Conservation (phyloP, 768 basidiomycete genomes). For the Suillus ampliporus region DNA sequence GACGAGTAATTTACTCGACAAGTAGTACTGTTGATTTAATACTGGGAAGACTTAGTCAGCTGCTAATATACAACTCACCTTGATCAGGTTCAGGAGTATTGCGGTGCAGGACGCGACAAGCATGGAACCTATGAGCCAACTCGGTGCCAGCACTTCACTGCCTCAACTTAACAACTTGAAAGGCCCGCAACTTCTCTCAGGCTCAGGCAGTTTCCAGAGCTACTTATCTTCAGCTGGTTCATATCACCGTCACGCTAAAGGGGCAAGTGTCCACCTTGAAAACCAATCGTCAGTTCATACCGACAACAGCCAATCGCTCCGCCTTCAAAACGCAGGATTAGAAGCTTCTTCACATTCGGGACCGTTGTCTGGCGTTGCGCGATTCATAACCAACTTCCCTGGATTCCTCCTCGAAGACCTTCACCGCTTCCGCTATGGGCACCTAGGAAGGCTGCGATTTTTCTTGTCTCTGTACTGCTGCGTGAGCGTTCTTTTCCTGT, state of each 20-base stretch:
- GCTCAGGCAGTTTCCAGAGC: constrained; percentile 50
- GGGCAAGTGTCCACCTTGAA: constrained; percentile 28
- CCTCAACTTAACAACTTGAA: not conserved
- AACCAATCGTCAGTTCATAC: constrained; percentile 11
- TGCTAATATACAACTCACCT: not conserved
- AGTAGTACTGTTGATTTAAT: not conserved
- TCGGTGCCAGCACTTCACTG: constrained; percentile 1
- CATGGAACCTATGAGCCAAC: not conserved
- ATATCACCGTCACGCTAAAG: constrained; percentile 39
- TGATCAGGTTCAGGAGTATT: not conserved
- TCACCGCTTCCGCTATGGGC: constrained; percentile 27
- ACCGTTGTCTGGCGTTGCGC: constrained; percentile 30
- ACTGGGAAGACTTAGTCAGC: constrained; percentile 6
- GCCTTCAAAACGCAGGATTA: constrained; percentile 10
- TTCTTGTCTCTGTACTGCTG: constrained; percentile 46
- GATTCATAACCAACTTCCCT: constrained; percentile 31
- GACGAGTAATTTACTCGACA: constrained; percentile 53
- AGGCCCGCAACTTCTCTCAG: constrained; percentile 17
- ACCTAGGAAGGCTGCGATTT: constrained; percentile 37
- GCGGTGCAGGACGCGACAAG: not conserved
- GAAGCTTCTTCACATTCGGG: constrained; percentile 19
- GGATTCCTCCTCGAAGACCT: constrained; percentile 34
- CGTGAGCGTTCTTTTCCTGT: constrained; percentile 46
- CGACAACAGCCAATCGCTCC: constrained; percentile 7
- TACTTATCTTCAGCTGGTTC: constrained; percentile 50